Evolutionary conservation across 805 yeast species (phyloP).

Genomic region (Gaillardinia entomophila): DNA sequence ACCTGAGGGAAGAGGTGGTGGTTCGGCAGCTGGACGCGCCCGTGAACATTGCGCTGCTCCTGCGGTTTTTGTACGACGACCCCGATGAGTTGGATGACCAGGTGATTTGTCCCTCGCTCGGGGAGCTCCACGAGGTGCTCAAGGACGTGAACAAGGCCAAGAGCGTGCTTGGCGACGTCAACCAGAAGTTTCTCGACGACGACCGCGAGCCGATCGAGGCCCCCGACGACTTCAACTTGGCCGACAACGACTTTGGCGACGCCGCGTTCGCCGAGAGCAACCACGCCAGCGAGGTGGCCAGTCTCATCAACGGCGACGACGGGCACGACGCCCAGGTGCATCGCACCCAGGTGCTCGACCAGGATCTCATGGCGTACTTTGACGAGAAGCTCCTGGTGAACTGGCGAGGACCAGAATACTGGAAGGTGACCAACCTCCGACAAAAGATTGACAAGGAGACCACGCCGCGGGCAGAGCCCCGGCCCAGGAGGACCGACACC

Average conservation of each 20-base stretch:
- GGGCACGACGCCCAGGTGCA: slow-evolving; percentile 9
- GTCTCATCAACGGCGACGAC: slow-evolving; percentile 8
- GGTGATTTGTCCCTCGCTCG: slow-evolving; percentile 68
- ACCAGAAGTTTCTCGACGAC: slow-evolving; percentile 21
- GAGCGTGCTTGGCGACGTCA: slow-evolving; percentile 33
- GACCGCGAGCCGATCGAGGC: slow-evolving; percentile 4
- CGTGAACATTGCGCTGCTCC: slow-evolving; percentile 14
- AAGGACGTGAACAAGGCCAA: slow-evolving; percentile 51
- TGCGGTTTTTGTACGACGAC: slow-evolving; percentile 14
- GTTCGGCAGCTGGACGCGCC: slow-evolving; percentile 8
- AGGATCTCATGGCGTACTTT: slow-evolving; percentile 72
- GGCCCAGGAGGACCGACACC: slow-evolving; percentile 17
- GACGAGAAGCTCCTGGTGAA: slow-evolving; percentile 63
- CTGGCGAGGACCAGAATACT: slow-evolving; percentile 92
- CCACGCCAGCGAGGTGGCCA: slow-evolving; percentile 1
- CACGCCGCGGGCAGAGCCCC: slow-evolving; percentile 1
- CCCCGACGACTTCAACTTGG: slow-evolving; percentile 1
- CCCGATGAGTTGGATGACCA: slow-evolving; percentile 14
- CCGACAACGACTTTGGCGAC: slow-evolving; percentile 16
- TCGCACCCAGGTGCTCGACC: slow-evolving; percentile 37
- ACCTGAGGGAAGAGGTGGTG: slow-evolving; percentile 7
- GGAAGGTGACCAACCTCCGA: slow-evolving; percentile 54
- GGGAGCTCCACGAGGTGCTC: slow-evolving; percentile 53
- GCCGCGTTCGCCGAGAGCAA: slow-evolving; percentile 10
- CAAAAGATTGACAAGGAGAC: background rate